Evolutionary conservation across 805 yeast species (phyloP).

Genomic region (Blastobotrys chiropterorum): DNA sequence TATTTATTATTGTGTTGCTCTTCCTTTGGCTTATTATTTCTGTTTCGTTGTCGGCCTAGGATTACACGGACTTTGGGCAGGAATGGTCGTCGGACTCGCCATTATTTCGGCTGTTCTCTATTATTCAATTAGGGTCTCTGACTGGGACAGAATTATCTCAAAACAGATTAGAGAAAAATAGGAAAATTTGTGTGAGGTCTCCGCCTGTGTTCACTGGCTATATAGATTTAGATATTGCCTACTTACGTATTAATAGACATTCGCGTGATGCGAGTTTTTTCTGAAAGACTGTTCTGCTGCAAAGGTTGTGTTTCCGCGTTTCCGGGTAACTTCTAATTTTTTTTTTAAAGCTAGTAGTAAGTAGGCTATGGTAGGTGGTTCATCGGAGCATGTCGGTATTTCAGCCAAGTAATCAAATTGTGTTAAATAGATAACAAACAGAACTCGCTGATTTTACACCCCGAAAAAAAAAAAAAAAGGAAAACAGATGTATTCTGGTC

Average conservation of each 20-base stretch:
- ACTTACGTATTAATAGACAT: no score
- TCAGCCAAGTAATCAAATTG: background rate
- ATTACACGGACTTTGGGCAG: constrained; percentile 67
- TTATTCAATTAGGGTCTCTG: background rate
- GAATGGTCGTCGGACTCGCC: constrained; percentile 51
- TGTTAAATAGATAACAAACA: background rate
- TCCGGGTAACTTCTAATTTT: background rate
- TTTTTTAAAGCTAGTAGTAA: no score
- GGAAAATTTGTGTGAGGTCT: no score
- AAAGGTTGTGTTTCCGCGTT: no score
- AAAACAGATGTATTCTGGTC: background rate
- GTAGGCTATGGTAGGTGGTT: background rate
- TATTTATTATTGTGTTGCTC: constrained; percentile 61
- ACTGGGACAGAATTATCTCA: background rate
- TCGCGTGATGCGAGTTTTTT: no score
- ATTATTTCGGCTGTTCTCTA: background rate
- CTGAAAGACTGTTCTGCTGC: no score
- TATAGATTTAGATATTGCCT: no score
- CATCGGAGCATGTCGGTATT: background rate
- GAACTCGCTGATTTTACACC: no score
- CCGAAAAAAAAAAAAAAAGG: no score
- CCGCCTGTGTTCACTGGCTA: no score
- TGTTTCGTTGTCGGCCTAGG: constrained; percentile 46
- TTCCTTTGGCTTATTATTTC: constrained; percentile 49
- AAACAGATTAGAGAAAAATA: background rate